phyloP scores from a whole-genome alignment of 805 yeast genomes.

The Ascoidea tarda region DNA sequence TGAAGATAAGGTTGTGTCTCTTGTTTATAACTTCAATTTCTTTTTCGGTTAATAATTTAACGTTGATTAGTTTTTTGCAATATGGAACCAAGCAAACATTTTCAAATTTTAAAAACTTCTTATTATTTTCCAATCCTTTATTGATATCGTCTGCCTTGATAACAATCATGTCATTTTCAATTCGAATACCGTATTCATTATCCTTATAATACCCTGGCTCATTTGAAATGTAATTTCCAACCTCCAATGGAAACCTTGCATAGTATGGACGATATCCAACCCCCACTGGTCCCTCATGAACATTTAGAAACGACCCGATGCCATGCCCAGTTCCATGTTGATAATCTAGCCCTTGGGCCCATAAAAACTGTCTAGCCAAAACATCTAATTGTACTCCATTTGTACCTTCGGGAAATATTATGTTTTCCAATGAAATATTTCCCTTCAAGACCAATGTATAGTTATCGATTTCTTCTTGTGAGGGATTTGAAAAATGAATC shows the following conservation, averaged over 20 bases:
- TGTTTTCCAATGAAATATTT: constrained; percentile 71
- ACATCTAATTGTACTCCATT: constrained; percentile 69
- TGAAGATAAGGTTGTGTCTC: constrained; percentile 48
- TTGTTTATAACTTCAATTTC: constrained; percentile 59
- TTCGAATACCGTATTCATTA: constrained; percentile 79
- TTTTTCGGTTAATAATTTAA: constrained; percentile 33
- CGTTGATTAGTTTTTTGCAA: constrained; percentile 62
- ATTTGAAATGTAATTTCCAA: constrained; percentile 72
- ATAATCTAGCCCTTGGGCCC: constrained; percentile 75
- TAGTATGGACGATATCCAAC: constrained; percentile 42
- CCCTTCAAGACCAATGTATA: constrained; percentile 88
- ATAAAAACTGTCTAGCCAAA: constrained; percentile 70
- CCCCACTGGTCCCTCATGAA: constrained; percentile 91
- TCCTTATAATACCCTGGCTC: constrained; percentile 94
- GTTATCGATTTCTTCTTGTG: constrained; percentile 41
- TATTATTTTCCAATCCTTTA: constrained; percentile 34
- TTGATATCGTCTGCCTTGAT: constrained; percentile 26
- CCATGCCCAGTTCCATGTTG: constrained; percentile 98
- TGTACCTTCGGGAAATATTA: constrained; percentile 64
- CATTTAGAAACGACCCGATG: constrained; percentile 81
- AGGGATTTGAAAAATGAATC: constrained; percentile 47
- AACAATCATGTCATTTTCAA: constrained; percentile 69
- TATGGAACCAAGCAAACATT: constrained; percentile 80
- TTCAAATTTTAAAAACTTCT: constrained; percentile 54
- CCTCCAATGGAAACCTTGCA: constrained; percentile 34